A percentile compares a stretch with the other conserved stretches of the same genome.
Evolutionary conservation across 2,329 filamentous ascomycete genomes (phyloP).

Genomic region (Teratosphaeriaceae sp.): DNA sequence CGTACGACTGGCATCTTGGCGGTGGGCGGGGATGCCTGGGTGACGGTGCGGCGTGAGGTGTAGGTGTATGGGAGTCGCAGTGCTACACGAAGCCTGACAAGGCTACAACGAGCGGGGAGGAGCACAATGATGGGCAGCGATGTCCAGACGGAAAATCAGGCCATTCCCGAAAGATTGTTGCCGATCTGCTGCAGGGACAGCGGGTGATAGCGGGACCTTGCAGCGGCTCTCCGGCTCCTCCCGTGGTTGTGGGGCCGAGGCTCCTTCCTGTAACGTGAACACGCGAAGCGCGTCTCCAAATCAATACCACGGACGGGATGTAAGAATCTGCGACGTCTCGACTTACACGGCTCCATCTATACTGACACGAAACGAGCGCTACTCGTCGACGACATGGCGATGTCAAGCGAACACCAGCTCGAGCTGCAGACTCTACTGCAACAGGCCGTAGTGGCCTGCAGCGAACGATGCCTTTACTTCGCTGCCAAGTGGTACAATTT

Average conservation of each 20-base stretch:
- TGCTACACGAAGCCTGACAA: background rate
- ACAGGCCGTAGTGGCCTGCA: constrained; percentile 82
- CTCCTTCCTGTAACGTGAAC: too few relatives aligned
- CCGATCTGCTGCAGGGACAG: too few relatives aligned
- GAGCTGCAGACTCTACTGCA: constrained; percentile 71
- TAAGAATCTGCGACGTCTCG: background rate
- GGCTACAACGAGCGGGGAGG: background rate
- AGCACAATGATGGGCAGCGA: constrained; percentile 1
- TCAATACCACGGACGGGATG: too few relatives aligned
- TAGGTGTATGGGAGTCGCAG: too few relatives aligned
- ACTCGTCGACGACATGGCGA: constrained; percentile 18
- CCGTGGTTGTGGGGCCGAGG: too few relatives aligned
- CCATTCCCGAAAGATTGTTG: background rate
- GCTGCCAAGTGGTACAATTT: constrained; percentile 99
- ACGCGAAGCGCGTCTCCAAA: too few relatives aligned
- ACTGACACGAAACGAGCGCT: too few relatives aligned
- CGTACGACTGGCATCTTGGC: constrained; percentile 63
- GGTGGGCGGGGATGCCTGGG: background rate
- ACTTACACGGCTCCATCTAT: background rate
- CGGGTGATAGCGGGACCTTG: too few relatives aligned
- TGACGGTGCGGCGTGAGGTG: background rate
- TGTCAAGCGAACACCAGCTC: constrained; percentile 37
- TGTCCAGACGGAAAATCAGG: background rate
- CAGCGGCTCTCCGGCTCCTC: background rate
- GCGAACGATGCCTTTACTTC: constrained; percentile 90